phyloP scores from a whole-genome alignment of 345 rosid species.

The Corchorus olitorius region DNA sequence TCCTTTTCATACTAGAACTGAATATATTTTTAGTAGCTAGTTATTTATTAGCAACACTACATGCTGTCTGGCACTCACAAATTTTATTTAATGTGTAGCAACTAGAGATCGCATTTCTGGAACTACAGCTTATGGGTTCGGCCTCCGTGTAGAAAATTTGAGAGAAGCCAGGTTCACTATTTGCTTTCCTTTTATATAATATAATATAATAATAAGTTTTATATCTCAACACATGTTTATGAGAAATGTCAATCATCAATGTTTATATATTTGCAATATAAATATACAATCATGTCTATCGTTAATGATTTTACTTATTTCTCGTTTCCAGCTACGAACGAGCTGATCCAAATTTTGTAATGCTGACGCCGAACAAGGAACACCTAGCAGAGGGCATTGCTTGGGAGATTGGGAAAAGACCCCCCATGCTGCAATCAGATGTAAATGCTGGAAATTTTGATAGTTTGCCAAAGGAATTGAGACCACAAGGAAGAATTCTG shows the following conservation, averaged over 20 bases:
- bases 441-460: slow-evolving; percentile 69
- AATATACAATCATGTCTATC: not conserved
- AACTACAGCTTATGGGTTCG: slow-evolving; percentile 60
- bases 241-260: not conserved
- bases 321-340: slow-evolving; percentile 67
- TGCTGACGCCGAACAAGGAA: slow-evolving; percentile 91
- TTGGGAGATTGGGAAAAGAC: slow-evolving; percentile 72
- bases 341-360: slow-evolving; percentile 85
- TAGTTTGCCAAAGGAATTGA: slow-evolving; percentile 63
- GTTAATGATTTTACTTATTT: not conserved
- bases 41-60: not conserved
- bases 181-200: not conserved
- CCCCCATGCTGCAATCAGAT: slow-evolving; percentile 79
- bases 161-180: slow-evolving; percentile 75
- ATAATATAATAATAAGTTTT: too few species aligned
- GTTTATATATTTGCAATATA: not conserved
- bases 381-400: slow-evolving; percentile 79
- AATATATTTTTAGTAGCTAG: not conserved
- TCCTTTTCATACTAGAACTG: not conserved
- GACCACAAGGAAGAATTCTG: slow-evolving; percentile 68
- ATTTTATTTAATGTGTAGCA: slow-evolving; percentile 47
- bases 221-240: not conserved
- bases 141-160: slow-evolving; percentile 74
- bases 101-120: slow-evolving; percentile 59
- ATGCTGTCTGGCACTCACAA: not conserved